Base-by-base conservation (phyloP, 352 stramenopile genomes). In the Globisporangium middletonii region DNA sequence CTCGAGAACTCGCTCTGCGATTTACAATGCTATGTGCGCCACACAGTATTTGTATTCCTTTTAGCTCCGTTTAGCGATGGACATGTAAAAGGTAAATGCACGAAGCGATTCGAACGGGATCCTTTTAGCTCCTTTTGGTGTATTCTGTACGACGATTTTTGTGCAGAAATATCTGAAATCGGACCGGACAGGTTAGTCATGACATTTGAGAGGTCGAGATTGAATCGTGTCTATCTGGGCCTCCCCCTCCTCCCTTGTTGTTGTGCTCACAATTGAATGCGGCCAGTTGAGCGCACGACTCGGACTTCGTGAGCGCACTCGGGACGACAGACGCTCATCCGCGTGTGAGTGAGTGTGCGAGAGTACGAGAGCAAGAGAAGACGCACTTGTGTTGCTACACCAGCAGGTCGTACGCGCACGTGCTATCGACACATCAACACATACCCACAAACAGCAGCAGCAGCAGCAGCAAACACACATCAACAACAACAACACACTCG, bases 181-280 rank as follows among this genome's bases (percentile, higher is more conserved):
- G 23, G 23, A 23, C 23, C 23, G 23, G 23, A 23, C 23, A 23
- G 23, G 23, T 23, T 23, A 13, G 44, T 49, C 23, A 23, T 23
- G 23, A 23, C 23, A 23, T 23, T 23, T 23, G 23, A 23, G 23
- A 23, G 23, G 23, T 49, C 26, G 23, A 9, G 7, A 27, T 35
- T 52, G 53, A 33, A 33, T 49, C 41, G 41, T 18, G 12, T 18
- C 5, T 23, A 16, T 45, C 26, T n/a, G 9, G 49, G 12, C 18
- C 41, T 50, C 26, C 41, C 23, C 23, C 3, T 37, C 23, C 23
- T 23, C 23, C 23, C 23, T 23, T 23, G 23, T 23, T 23, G 23
- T 23, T 23, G 23, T 3, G 42, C 49, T 57, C 57, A 63, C 18
- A 54, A 63, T 53, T 63, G 57, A 63, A 63, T 63, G 43, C 15